A percentile compares a stretch with the other conserved stretches of the same genome.
These are phyloP conservation scores for Tetrahymena malaccensis DNA, from an alignment of 73 alveolate genomes.

Conservation along the genomic window DNA sequence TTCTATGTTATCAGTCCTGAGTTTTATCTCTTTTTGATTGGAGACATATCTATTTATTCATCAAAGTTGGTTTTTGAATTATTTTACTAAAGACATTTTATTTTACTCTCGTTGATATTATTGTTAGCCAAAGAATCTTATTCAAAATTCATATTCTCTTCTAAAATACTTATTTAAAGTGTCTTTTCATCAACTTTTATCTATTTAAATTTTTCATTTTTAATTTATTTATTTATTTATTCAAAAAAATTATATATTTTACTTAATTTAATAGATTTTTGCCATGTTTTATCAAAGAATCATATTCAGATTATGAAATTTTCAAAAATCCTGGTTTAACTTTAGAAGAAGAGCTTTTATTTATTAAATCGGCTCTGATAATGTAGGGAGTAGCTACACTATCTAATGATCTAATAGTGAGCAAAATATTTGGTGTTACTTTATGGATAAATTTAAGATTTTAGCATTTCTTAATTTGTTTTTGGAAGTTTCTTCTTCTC, in stretches of 20 bases:
- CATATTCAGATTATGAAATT: neutral
- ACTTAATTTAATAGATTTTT: neutral
- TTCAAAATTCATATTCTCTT: neutral
- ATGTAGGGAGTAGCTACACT: neutral
- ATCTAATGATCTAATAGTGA: neutral
- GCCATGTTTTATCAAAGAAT: neutral
- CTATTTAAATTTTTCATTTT: neutral
- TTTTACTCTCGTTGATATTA: neutral
- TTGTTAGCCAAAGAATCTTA: neutral
- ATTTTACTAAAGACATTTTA: neutral
- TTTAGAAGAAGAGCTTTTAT: neutral
- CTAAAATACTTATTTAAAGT: neutral
- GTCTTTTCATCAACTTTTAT: neutral
- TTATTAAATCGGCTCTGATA: neutral
- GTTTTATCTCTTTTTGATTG: neutral
- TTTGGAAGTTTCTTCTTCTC: neutral
- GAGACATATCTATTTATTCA: neutral
- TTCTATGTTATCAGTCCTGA: neutral
- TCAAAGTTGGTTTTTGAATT: neutral
- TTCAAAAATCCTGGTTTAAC: neutral
- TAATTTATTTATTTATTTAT: neutral
- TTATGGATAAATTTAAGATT: neutral
- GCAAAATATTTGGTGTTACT: neutral
- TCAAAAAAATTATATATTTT: neutral
- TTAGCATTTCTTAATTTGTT: neutral